Base-by-base conservation (phyloP, 345 rosid genomes). In the Durio zibethinus region DNA sequence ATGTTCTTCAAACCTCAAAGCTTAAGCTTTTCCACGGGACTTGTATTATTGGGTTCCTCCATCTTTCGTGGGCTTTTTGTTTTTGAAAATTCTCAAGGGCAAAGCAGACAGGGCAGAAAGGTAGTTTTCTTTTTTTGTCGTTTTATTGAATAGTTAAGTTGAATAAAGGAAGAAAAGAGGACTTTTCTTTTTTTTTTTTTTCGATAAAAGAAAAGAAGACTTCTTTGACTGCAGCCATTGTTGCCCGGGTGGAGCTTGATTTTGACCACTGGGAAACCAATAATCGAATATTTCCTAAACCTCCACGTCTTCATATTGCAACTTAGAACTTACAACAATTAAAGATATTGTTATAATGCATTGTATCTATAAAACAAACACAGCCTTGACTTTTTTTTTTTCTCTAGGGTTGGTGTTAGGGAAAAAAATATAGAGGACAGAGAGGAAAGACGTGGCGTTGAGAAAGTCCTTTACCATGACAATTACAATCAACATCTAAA, bases 221-320 rank as follows among this genome's bases (percentile, higher is more conserved):
- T 68, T 60, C 57, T 59, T 75, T 75, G 77, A 75, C 77, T 62
- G 77, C 43, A 42, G 57, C 69, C 77, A 60, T 57, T 1, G 35
- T 7, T 6, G 11, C 35, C 56, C 4, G 20, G 43, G 9, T 52
- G 75, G 68, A 75, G 29, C 23, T 40, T 43, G 77, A 56, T 67
- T 74, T 75, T 75, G 77, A 60, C 53, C 42, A 11, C 0, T 5
- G 1, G 5, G 2, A 52, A n/a, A n/a, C 6, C 4, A 10, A 36
- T n/a, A n/a, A n/a, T 38, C 47, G 10, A 9, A 8, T 6, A 47
- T 72, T 5, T 35, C 45, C 1, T 52, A 21, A 52, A 2, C 31
- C 62, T 72, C 75, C 75, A 53, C 61, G 61, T 71, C n/a, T 18
- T 4, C 40, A 64, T 20, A 15, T 10, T 12, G 4, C 16, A 10